These are phyloP conservation scores for Volvariella surrecta DNA, from an alignment of 1,284 basidiomycete species.

Conservation along the genomic window DNA sequence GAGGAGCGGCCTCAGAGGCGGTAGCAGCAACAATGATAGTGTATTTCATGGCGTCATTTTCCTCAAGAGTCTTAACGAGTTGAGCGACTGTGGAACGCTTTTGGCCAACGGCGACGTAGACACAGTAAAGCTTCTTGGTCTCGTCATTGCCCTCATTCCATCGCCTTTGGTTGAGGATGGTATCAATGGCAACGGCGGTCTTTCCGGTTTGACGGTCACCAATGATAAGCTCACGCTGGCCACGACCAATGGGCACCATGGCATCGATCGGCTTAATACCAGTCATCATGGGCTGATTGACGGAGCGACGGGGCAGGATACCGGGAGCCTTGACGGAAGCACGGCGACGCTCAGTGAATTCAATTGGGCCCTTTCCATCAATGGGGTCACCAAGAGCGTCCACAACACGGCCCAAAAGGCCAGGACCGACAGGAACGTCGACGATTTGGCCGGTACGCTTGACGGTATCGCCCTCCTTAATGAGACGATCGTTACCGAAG, in stretches of 20 bases:
- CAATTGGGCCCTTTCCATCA: slow-evolving; percentile 97
- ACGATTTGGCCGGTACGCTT: slow-evolving; percentile 99
- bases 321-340: slow-evolving; percentile 98
- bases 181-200: slow-evolving; percentile 98
- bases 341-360: slow-evolving; percentile 88
- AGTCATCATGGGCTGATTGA: slow-evolving; percentile 99
- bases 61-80: slow-evolving; percentile 98
- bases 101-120: slow-evolving; percentile 98
- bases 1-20: slow-evolving; percentile 96
- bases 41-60: slow-evolving; percentile 99
- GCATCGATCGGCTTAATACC: slow-evolving; percentile 99
- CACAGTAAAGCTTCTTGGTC: slow-evolving; percentile 98
- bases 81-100: slow-evolving; percentile 99
- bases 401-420: slow-evolving; percentile 95
- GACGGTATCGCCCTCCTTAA: slow-evolving; percentile 99
- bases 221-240: slow-evolving; percentile 99
- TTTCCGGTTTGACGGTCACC: slow-evolving; percentile 99
- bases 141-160: slow-evolving; percentile 99
- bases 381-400: slow-evolving; percentile 99
- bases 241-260: slow-evolving; percentile 99
- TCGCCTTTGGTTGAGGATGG: slow-evolving; percentile 99
- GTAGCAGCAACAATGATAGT: slow-evolving; percentile 98
- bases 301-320: slow-evolving; percentile 97
- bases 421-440: slow-evolving; percentile 97
- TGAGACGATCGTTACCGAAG: slow-evolving; percentile 99